Percentiles rank a stretch among this genome's conserved stretches.
Conservation (phyloP, 441 rosid genomes). For the Eruca vesicaria region DNA sequence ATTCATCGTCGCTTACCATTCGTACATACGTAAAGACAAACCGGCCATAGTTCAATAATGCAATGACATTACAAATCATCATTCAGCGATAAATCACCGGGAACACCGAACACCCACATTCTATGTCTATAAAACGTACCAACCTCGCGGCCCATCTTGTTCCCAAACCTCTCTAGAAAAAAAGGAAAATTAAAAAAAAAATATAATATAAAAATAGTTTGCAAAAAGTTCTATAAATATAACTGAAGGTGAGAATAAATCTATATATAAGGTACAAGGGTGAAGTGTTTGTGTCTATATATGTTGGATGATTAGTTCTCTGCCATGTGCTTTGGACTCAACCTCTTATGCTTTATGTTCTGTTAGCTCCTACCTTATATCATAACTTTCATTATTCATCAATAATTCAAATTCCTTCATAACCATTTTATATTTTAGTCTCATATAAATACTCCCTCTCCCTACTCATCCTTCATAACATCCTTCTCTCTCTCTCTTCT, state of each 20-base stretch:
- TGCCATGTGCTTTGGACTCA: slow-evolving; percentile 40
- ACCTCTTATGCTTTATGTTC: slow-evolving; percentile 43
- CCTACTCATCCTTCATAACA: slow-evolving; percentile 7
- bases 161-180: slow-evolving; percentile 2
- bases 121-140: slow-evolving; percentile 16
- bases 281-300: slow-evolving; percentile 16
- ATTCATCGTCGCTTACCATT: background rate
- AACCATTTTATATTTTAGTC: slow-evolving; percentile 2
- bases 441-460: slow-evolving; percentile 26
- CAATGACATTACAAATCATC: background rate
- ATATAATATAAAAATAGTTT: background rate
- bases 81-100: background rate
- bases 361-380: slow-evolving; percentile 36
- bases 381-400: slow-evolving; percentile 33
- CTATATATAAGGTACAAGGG: slow-evolving; percentile 5
- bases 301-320: slow-evolving; percentile 35
- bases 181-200: background rate
- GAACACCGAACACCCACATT: slow-evolving; percentile 13
- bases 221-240: background rate
- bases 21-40: background rate
- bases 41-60: slow-evolving; percentile 4
- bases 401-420: slow-evolving; percentile 22
- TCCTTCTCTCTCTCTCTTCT: background rate
- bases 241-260: slow-evolving; percentile 4
- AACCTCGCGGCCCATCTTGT: slow-evolving; percentile 25